Evolutionary conservation across 345 rosid species (phyloP).

Genomic region (Lepidium didymum): DNA sequence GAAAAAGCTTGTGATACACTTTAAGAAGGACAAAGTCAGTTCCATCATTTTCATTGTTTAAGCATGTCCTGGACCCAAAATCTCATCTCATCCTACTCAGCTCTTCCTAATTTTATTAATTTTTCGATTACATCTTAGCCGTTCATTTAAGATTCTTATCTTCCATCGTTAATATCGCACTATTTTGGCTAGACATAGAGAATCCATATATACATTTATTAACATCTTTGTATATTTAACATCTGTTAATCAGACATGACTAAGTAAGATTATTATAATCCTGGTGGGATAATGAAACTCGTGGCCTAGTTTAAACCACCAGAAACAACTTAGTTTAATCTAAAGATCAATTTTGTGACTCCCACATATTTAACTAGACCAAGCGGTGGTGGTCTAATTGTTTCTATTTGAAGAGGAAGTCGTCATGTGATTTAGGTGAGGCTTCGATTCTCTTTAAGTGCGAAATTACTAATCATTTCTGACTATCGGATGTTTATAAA

Average conservation of each 20-base stretch:
- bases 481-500: no score
- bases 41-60: constrained; percentile 12
- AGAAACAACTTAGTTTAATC: background rate
- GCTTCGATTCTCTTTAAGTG: no score
- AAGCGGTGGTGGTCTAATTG: no score
- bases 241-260: background rate
- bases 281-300: background rate
- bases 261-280: background rate
- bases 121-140: background rate
- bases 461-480: no score
- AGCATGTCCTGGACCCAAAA: constrained; percentile 16
- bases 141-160: constrained; percentile 13
- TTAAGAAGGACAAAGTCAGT: constrained; percentile 1
- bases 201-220: background rate
- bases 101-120: background rate
- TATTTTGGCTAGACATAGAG: background rate
- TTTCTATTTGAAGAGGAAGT: no score
- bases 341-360: no score
- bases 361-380: no score
- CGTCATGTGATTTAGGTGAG: no score
- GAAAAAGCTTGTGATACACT: background rate
- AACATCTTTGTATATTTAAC: background rate
- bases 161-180: background rate
- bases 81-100: constrained; percentile 13
- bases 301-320: constrained; percentile 9